These are phyloP conservation scores for Cryphonectria japonica DNA, from an alignment of 2,329 filamentous ascomycete species.

Conservation along the genomic window DNA sequence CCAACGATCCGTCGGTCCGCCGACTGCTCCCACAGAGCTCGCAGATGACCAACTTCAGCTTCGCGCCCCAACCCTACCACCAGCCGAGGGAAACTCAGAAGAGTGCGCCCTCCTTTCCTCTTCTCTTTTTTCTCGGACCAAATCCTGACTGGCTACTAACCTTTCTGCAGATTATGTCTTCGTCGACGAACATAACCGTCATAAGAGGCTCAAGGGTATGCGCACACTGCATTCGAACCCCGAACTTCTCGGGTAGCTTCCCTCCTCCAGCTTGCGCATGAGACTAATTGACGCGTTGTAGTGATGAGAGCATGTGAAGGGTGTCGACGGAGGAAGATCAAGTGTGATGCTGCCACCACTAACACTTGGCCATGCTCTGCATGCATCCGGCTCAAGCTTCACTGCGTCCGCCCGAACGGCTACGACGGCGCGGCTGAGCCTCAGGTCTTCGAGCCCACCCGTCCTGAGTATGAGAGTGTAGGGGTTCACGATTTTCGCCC, in stretches of 20 bases:
- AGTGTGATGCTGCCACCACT: conserved; percentile 95
- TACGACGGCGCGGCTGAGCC: conserved; percentile 63
- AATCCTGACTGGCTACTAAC: conserved; percentile 36
- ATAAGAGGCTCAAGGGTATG: conserved; percentile 92
- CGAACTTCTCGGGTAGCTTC: neutral
- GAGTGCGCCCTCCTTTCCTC: conserved; percentile 59
- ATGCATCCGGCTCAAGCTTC: conserved; percentile 87
- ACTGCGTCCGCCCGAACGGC: conserved; percentile 87
- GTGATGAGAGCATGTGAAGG: conserved; percentile 98
- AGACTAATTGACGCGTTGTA: conserved; percentile 41
- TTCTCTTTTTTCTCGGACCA: neutral
- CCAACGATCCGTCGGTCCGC: conserved; percentile 64
- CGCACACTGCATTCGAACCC: conserved; percentile 2
- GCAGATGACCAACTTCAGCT: conserved; percentile 76
- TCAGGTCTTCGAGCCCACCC: conserved; percentile 50
- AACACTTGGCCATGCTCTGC: conserved; percentile 98
- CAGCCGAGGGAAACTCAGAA: conserved; percentile 78
- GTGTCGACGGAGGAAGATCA: conserved; percentile 93
- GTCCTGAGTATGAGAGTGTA: conserved; percentile 46
- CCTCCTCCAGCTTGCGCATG: neutral
- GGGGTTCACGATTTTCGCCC: conserved; percentile 53
- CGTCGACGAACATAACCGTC: conserved; percentile 96
- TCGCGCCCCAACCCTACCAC: conserved; percentile 66
- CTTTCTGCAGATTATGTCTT: conserved; percentile 85
- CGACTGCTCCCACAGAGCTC: conserved; percentile 68